Evolutionary conservation across 1,284 basidiomycete species (phyloP).

Genomic region (Ganoderma multipileum): DNA sequence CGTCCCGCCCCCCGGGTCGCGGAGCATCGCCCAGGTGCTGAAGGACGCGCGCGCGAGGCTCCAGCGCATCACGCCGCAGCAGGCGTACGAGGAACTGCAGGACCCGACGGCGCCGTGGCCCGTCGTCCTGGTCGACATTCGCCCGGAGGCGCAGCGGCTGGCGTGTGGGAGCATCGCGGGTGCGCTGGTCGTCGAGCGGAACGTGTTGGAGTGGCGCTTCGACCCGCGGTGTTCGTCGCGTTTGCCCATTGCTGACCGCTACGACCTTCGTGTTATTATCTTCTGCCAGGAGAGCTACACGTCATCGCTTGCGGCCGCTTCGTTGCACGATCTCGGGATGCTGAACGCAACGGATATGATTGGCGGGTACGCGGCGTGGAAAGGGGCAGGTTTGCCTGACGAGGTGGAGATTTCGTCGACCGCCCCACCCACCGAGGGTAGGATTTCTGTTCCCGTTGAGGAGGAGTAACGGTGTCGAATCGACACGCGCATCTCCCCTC

Average conservation of each 20-base stretch:
- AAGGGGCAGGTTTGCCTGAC: slow-evolving; percentile 62
- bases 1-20: slow-evolving; percentile 66
- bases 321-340: slow-evolving; percentile 70
- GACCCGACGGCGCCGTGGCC: slow-evolving; percentile 60
- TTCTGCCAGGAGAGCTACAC: slow-evolving; percentile 76
- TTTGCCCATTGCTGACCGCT: slow-evolving; percentile 69
- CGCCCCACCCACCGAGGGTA: slow-evolving; percentile 25
- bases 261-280: slow-evolving; percentile 72
- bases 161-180: slow-evolving; percentile 64
- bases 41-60: slow-evolving; percentile 63
- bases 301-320: slow-evolving; percentile 71
- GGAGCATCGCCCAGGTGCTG: slow-evolving; percentile 61
- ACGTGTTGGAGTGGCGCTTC: slow-evolving; percentile 76
- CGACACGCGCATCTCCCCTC: not conserved
- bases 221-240: slow-evolving; percentile 65
- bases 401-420: slow-evolving; percentile 35
- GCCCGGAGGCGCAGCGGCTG: slow-evolving; percentile 62
- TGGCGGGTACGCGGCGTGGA: slow-evolving; percentile 78
- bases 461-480: not conserved
- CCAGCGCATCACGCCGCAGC: slow-evolving; percentile 63
- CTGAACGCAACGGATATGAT: slow-evolving; percentile 77
- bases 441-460: slow-evolving; percentile 17
- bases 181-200: slow-evolving; percentile 71
- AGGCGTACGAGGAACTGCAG: slow-evolving; percentile 65
- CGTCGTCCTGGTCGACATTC: slow-evolving; percentile 78